Evolutionary conservation across 345 rosid genomes (phyloP).

Genomic region (Hevea brasiliensis): DNA sequence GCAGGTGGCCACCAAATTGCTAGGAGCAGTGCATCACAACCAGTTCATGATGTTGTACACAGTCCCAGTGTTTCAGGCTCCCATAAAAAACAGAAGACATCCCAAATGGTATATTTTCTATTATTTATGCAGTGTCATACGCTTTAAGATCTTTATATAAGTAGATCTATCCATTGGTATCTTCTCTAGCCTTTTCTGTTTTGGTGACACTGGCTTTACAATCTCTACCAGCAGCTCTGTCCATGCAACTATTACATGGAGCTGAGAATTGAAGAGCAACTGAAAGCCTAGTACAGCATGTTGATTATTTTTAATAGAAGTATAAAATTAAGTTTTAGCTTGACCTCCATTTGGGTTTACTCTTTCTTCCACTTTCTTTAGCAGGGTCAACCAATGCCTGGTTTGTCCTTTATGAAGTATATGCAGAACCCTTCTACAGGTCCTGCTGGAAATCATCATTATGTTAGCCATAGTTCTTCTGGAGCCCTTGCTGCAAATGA

Average conservation of each 20-base stretch:
- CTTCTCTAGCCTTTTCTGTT: slow-evolving; percentile 23
- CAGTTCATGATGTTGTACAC: slow-evolving; percentile 60
- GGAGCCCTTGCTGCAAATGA: slow-evolving; percentile 52
- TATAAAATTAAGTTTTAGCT: not conserved
- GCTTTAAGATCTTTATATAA: slow-evolving; percentile 12
- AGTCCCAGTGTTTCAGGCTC: slow-evolving; percentile 77
- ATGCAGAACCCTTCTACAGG: slow-evolving; percentile 61
- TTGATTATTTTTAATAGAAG: slow-evolving; percentile 12
- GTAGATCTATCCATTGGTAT: slow-evolving; percentile 32
- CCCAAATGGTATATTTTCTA: slow-evolving; percentile 52
- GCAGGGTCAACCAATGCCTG: slow-evolving; percentile 43
- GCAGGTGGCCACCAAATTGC: slow-evolving; percentile 63
- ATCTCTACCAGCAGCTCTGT: slow-evolving; percentile 10
- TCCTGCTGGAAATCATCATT: slow-evolving; percentile 54
- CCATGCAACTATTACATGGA: slow-evolving; percentile 16
- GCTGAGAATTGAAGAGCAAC: slow-evolving; percentile 15
- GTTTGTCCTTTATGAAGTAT: slow-evolving; percentile 41
- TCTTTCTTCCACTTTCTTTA: slow-evolving; percentile 14
- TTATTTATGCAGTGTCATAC: slow-evolving; percentile 8
- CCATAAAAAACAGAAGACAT: slow-evolving; percentile 84
- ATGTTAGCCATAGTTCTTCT: slow-evolving; percentile 45
- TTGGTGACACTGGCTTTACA: slow-evolving; percentile 2
- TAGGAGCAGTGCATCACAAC: slow-evolving; percentile 49
- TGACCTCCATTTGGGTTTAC: slow-evolving; percentile 1
- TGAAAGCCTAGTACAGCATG: slow-evolving; percentile 1